Evolutionary conservation across 257 asterid genomes (phyloP).

Genomic region (Plantago major): DNA sequence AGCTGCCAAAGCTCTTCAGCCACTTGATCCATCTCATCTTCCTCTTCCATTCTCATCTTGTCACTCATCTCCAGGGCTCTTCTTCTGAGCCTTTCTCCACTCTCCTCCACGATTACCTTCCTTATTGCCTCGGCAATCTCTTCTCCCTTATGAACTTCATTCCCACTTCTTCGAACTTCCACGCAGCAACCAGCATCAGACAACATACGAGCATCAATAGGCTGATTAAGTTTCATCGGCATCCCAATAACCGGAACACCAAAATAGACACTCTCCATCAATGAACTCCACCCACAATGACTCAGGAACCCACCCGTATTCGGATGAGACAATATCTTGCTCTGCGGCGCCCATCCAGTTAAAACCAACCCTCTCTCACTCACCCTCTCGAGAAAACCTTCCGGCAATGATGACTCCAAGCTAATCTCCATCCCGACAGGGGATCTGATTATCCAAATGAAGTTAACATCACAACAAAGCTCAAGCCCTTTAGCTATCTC

Average conservation of each 20-base stretch:
- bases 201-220: slow-evolving; percentile 22
- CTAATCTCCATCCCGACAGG: slow-evolving; percentile 19
- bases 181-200: slow-evolving; percentile 34
- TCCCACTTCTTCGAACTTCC: slow-evolving; percentile 31
- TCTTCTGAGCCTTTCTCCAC: slow-evolving; percentile 24
- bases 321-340: slow-evolving; percentile 25
- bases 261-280: slow-evolving; percentile 28
- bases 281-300: slow-evolving; percentile 46
- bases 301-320: slow-evolving; percentile 38
- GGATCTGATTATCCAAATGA: slow-evolving; percentile 42
- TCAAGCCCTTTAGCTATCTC: slow-evolving; percentile 38
- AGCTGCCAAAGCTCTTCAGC: slow-evolving; percentile 22
- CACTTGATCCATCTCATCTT: slow-evolving; percentile 19
- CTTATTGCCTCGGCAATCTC: slow-evolving; percentile 23
- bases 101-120: slow-evolving; percentile 21
- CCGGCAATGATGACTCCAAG: slow-evolving; percentile 23
- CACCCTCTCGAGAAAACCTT: slow-evolving; percentile 36
- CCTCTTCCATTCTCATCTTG: slow-evolving; percentile 32
- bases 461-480: slow-evolving; percentile 23
- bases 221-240: slow-evolving; percentile 32
- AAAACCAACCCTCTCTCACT: slow-evolving; percentile 30
- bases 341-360: slow-evolving; percentile 46
- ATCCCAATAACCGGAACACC: slow-evolving; percentile 35
- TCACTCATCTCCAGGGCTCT: slow-evolving; percentile 26
- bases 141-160: slow-evolving; percentile 22